Evolutionary conservation across 768 basidiomycete species (phyloP).

Genomic region (Naganishia randhawae): DNA sequence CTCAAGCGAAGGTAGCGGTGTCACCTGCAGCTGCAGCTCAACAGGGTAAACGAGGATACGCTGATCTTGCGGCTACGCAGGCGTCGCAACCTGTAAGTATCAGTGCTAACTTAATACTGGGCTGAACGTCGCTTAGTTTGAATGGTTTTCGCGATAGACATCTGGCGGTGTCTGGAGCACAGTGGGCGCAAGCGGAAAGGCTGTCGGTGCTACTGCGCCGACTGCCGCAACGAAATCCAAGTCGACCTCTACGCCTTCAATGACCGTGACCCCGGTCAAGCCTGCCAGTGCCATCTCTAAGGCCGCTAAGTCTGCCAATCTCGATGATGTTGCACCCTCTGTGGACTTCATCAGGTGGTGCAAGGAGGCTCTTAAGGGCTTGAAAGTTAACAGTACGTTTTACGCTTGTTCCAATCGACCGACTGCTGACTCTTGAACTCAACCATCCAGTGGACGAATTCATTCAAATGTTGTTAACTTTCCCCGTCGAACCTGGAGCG

Average conservation of each 20-base stretch:
- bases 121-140: slow-evolving; percentile 16
- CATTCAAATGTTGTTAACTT: slow-evolving; percentile 87
- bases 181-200: slow-evolving; percentile 67
- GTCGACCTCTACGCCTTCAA: slow-evolving; percentile 47
- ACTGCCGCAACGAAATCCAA: slow-evolving; percentile 47
- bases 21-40: slow-evolving; percentile 34
- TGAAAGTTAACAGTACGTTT: slow-evolving; percentile 49
- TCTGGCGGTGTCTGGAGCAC: slow-evolving; percentile 70
- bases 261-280: slow-evolving; percentile 49
- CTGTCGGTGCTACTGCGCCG: slow-evolving; percentile 36
- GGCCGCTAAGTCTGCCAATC: slow-evolving; percentile 50
- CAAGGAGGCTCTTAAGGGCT: slow-evolving; percentile 71
- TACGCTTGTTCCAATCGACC: not conserved
- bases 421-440: slow-evolving; percentile 18
- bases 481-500: slow-evolving; percentile 70
- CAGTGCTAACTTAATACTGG: not conserved
- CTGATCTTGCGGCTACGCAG: slow-evolving; percentile 71
- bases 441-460: slow-evolving; percentile 79
- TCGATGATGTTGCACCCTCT: slow-evolving; percentile 70
- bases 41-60: slow-evolving; percentile 63
- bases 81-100: slow-evolving; percentile 31
- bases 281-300: slow-evolving; percentile 42
- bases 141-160: slow-evolving; percentile 48
- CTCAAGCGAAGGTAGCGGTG: slow-evolving; percentile 47
- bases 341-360: slow-evolving; percentile 92